Evolutionary conservation across 768 basidiomycete genomes (phyloP), one percentile per base, ranked within the genome.

Genomic region (Mrakia blollopis): DNA sequence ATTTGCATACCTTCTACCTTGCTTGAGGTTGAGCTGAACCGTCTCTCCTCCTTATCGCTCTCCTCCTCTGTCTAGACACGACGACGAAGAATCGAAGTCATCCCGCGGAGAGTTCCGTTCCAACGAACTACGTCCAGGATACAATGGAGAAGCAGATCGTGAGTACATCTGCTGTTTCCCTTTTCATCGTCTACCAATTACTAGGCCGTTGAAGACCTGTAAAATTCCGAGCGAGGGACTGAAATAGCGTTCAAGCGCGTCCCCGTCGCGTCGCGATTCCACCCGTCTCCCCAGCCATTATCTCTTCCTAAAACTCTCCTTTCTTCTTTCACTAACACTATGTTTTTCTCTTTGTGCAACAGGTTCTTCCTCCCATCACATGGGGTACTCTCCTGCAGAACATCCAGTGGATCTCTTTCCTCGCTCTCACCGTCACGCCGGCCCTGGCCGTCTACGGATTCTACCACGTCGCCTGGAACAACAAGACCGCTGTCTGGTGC

Each of bases 51-150:
- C 10, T 18, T 50, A 14, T 50, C 47, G 2, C 10, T 21, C 18
- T 2, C 2, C 18, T 2, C 47, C 47, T 21, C 21, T 14, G 1
- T 18, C 21, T 18, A 50, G 47, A 50, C 18, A 50, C 47, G 47
- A 50, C 47, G 16, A 50, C 47, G 11, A 50, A 50, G 47, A 50
- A 50, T 18, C 47, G 57, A 57, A 57, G 28, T n/a, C 57, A 70
- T 67, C 75, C 75, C 18, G 23, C 57, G 23, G 75, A 76, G 21
- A 39, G 32, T 7, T n/a, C n/a, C 25, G 89, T 92, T 77, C 90
- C 91, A 21, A 91, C 92, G 84, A 92, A 93, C 86, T 93, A 92
- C 80, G 91, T 93, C 82, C 85, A 89, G 30, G 87, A 91, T 83
- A 91, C 89, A 5, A 86, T 93, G 81, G 88, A 87, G 80, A 89